These are phyloP conservation scores for Geranomyces michiganensis DNA, from an alignment of 192 early-diverging fungal genomes.

Conservation along the genomic window DNA sequence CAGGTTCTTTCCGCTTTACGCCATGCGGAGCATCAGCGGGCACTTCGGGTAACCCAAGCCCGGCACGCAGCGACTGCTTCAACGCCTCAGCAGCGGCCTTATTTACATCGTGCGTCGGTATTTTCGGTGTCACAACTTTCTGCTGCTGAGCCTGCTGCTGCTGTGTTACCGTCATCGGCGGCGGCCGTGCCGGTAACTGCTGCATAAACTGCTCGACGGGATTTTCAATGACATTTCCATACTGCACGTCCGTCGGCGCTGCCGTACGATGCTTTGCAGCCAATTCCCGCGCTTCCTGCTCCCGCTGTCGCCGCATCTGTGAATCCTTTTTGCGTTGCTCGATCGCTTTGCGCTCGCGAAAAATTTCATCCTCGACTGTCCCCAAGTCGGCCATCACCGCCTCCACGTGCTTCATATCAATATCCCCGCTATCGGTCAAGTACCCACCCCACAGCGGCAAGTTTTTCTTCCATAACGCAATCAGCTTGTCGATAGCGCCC, in stretches of 20 bases:
- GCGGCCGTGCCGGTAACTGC: background rate
- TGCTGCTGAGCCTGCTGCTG: too few relatives aligned
- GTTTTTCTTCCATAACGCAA: slow-evolving; percentile 63
- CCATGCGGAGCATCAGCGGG: background rate
- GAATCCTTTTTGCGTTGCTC: slow-evolving; percentile 49
- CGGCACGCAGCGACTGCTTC: slow-evolving; percentile 32
- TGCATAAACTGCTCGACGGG: slow-evolving; percentile 12
- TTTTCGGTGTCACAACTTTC: slow-evolving; percentile 1
- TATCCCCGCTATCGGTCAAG: slow-evolving; percentile 82
- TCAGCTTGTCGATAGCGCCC: slow-evolving; percentile 71
- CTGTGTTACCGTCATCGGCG: too few relatives aligned
- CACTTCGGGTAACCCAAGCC: background rate
- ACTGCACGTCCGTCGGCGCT: background rate
- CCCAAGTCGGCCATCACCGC: slow-evolving; percentile 56
- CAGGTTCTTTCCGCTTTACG: slow-evolving; percentile 33
- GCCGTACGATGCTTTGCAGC: background rate
- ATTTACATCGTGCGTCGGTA: slow-evolving; percentile 34
- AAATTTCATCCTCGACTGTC: slow-evolving; percentile 53
- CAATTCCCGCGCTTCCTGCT: slow-evolving; percentile 19
- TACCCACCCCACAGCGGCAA: slow-evolving; percentile 72
- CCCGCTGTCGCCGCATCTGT: slow-evolving; percentile 35
- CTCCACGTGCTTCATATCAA: slow-evolving; percentile 51
- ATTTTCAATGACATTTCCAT: slow-evolving; percentile 7
- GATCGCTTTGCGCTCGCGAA: slow-evolving; percentile 45
- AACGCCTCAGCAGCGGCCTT: slow-evolving; percentile 53